Evolutionary conservation across 768 basidiomycete genomes (phyloP), one percentile per base, ranked within the genome.

Genomic region (Boletellus ananiceps): DNA sequence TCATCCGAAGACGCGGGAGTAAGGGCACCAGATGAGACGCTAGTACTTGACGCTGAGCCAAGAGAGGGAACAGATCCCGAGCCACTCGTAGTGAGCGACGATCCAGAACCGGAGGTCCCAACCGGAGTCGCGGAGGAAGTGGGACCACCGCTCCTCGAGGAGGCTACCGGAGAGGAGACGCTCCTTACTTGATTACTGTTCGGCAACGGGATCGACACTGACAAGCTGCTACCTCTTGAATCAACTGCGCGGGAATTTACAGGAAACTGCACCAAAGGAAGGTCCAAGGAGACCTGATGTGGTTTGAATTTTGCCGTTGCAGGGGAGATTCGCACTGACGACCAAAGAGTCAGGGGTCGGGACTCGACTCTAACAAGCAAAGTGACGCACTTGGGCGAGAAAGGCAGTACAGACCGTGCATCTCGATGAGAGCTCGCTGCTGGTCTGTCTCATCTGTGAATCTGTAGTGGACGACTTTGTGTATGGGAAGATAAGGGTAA

Each of bases 381-480:
- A 40, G 31, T 21, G 18, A 76, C 87, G 55, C 67, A 92, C 90
- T 93, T 40, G 91, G 92, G 50, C 91, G 81, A 33, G 88, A 90
- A 43, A 90, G 77, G 63, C 91, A 92, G 61, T 93, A 93, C 12
- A 93, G 73, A 11, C 91, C 92, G 59, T 90, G 89, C 89, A 91
- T 93, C 71, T 91, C 91, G 48, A 86, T 86, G 50, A 95, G 74
- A 3, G 92, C 92, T 39, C 93, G 84, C 61, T 89, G 86, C 64
- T 92, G 89, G 66, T 96, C 93, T 31, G 79, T 72, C 65, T 93
- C 90, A 51, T 92, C 87, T 4, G 86, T 88, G 66, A 95, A 95
- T 53, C 88, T 90, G 55, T n/a, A 47, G 40, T 15, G 27, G 35
- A 46, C 18, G 19, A 31, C 16, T 46, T 64, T 21, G 56, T 47